phyloP scores from a whole-genome alignment of 208 protist species.

The Angomonas desouzai region DNA sequence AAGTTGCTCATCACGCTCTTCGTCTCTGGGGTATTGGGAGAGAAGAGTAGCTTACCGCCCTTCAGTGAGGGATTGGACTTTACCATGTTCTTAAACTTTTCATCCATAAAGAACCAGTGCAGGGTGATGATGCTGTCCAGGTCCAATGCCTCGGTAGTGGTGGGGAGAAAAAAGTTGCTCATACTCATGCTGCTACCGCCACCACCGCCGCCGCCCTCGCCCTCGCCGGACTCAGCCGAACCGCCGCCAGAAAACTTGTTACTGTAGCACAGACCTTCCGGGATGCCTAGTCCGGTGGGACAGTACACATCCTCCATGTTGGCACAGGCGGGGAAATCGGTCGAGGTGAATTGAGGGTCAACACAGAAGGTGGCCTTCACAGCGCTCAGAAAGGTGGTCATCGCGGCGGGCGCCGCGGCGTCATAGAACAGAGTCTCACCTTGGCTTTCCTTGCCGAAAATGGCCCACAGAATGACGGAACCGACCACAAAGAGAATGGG shows the following conservation, averaged over 20 bases:
- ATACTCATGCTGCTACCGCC: neutral
- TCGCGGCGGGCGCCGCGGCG: neutral
- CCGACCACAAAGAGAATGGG: slow-evolving; percentile 64
- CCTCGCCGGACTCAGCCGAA: neutral
- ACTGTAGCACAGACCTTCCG: slow-evolving; percentile 22
- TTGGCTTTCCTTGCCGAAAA: slow-evolving; percentile 19
- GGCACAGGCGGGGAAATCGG: neutral
- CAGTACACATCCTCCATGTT: slow-evolving; percentile 16
- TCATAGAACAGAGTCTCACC: slow-evolving; percentile 16
- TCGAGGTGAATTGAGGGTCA: slow-evolving; percentile 17
- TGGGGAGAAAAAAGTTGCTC: neutral
- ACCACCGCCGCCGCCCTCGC: neutral
- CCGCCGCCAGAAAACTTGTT: neutral
- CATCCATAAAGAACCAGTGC: slow-evolving; percentile 41
- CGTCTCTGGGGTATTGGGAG: slow-evolving; percentile 31
- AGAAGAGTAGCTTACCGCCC: slow-evolving; percentile 42
- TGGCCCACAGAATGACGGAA: slow-evolving; percentile 34
- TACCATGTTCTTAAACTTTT: neutral
- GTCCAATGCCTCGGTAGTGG: slow-evolving; percentile 19
- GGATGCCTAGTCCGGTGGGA: slow-evolving; percentile 24
- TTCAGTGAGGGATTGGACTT: slow-evolving; percentile 10
- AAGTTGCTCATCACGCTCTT: slow-evolving; percentile 33
- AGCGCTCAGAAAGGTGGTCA: neutral
- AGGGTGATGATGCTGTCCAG: slow-evolving; percentile 49
- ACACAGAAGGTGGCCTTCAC: slow-evolving; percentile 11